A percentile compares a stretch with the other conserved stretches of the same genome.
Evolutionary conservation across 169 alveolate genomes (phyloP).

Genomic region (Ichthyophthirius multifiliis): DNA sequence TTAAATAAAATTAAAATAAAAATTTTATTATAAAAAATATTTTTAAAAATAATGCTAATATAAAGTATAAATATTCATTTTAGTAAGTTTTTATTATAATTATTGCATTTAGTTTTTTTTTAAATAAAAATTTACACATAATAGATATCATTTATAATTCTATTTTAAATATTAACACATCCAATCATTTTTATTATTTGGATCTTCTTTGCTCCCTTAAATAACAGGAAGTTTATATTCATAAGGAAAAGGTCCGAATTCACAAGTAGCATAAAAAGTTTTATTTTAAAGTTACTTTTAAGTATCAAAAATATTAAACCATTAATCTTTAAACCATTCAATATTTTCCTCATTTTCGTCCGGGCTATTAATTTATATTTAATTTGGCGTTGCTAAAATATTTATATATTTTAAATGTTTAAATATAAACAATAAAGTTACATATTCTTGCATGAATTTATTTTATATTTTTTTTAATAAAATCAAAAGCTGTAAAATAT

Average conservation of each 20-base stretch:
- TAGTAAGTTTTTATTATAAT: too few relatives aligned
- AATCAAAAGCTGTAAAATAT: background rate
- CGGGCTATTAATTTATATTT: background rate
- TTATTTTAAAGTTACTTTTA: background rate
- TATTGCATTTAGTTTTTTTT: too few relatives aligned
- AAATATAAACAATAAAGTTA: background rate
- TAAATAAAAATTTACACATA: too few relatives aligned
- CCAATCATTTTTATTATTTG: too few relatives aligned
- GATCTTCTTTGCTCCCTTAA: too few relatives aligned
- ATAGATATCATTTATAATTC: too few relatives aligned
- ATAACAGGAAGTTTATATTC: too few relatives aligned
- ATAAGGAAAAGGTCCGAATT: background rate
- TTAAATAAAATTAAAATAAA: too few relatives aligned
- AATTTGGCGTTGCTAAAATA: background rate
- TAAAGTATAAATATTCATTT: too few relatives aligned
- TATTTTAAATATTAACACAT: too few relatives aligned
- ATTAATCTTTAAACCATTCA: background rate
- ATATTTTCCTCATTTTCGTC: background rate
- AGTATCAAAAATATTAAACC: background rate
- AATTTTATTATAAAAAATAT: too few relatives aligned
- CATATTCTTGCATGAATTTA: slow-evolving; percentile 12
- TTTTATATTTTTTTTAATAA: background rate
- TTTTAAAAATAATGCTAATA: too few relatives aligned
- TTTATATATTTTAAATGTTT: background rate
- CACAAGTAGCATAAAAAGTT: background rate